A percentile compares a stretch with the other conserved stretches of the same genome.
Conservation (phyloP, 2,329 filamentous ascomycete genomes). For the Fusarium newnesense region DNA sequence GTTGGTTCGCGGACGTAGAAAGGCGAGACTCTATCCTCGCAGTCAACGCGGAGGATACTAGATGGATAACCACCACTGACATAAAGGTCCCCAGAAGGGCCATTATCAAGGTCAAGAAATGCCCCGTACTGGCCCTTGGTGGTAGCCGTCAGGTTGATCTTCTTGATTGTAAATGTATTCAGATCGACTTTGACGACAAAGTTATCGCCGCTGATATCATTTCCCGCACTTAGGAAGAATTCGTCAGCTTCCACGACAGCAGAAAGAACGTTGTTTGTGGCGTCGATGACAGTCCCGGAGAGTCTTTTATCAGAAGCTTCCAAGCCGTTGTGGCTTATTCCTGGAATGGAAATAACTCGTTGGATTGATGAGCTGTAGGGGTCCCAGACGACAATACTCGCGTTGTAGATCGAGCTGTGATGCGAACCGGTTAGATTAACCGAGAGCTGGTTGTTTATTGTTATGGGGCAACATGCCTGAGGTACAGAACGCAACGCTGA, state of each 20-base stretch:
- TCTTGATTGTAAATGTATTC: accelerated
- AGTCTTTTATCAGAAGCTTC: background rate
- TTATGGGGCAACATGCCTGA: accelerated
- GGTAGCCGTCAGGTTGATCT: background rate
- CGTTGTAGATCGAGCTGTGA: background rate
- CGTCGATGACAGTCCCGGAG: background rate
- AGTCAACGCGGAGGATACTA: background rate
- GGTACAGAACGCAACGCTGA: background rate
- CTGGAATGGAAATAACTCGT: background rate
- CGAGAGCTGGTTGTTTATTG: accelerated
- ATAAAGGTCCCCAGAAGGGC: background rate
- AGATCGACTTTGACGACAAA: background rate
- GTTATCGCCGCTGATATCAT: background rate
- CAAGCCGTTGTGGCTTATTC: background rate
- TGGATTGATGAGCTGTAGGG: background rate
- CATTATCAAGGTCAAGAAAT: background rate
- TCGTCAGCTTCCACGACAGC: background rate
- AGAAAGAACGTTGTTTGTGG: background rate
- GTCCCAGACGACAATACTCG: background rate
- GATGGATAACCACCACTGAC: background rate
- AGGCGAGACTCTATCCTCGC: accelerated
- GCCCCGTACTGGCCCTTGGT: background rate
- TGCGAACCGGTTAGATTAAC: background rate
- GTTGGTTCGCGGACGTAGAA: background rate
- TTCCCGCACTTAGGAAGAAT: background rate